Evolutionary conservation across 306 rosid genomes (phyloP).

Genomic region (Hippophae gyantsensis): DNA sequence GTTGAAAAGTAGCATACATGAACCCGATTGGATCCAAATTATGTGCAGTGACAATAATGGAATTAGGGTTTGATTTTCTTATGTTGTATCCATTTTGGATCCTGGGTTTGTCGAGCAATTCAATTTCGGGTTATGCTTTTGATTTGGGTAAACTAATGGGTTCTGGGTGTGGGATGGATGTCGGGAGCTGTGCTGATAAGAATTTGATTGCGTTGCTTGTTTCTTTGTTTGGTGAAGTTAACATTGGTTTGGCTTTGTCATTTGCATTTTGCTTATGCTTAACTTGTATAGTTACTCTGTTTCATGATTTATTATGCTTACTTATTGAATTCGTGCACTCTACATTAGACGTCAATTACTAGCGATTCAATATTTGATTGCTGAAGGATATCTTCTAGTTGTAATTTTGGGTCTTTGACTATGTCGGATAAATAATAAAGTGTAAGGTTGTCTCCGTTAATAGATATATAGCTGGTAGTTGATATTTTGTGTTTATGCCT

Average conservation of each 20-base stretch:
- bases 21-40: neutral
- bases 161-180: constrained; percentile 26
- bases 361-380: neutral
- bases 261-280: constrained; percentile 17
- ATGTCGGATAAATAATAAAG: neutral
- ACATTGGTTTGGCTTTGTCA: constrained; percentile 18
- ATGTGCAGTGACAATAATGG: neutral
- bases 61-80: neutral
- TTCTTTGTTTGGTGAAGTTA: constrained; percentile 20
- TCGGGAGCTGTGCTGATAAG: constrained; percentile 13
- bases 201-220: constrained; percentile 27
- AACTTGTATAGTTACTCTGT: constrained; percentile 2
- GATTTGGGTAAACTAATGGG: constrained; percentile 25
- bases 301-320: constrained; percentile 12
- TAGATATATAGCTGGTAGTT: neutral
- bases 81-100: constrained; percentile 49
- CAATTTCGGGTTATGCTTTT: constrained; percentile 25
- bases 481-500: neutral
- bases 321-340: constrained; percentile 16
- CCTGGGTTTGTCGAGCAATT: constrained; percentile 25
- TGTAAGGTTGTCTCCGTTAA: constrained; percentile 18
- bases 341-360: constrained; percentile 19
- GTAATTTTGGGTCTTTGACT: constrained; percentile 7
- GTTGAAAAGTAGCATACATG: neutral
- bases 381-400: constrained; percentile 8